Base-by-base conservation (phyloP, 2,329 filamentous ascomycete genomes). In the Daldinia sp. region DNA sequence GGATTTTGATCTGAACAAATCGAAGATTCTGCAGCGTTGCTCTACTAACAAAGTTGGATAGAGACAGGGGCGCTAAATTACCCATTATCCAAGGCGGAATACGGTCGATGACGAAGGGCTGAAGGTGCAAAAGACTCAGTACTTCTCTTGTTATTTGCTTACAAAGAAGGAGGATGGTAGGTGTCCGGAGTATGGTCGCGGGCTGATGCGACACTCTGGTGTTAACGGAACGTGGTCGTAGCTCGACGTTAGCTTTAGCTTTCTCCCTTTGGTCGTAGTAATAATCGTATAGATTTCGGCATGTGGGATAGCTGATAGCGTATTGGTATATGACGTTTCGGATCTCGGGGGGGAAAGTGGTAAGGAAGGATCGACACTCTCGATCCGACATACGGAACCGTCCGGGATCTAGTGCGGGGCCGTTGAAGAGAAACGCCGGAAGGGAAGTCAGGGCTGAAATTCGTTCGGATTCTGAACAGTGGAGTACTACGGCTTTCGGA, bases 131-230 rank as follows among this genome's bases (percentile, higher is more conserved):
- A 3, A 76, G 21, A 29, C 66, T 67, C 8, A 76, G 57, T n/a
- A 73, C 73, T 67, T 78, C 76, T 27, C 57, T 58, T 1, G 76
- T 77, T 49, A 77, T 73, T 59, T 71, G 66, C 49, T 72, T 74
- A 64, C 74, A 76, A 45, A 78, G 74, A 8, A 78, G 72, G 7
- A 77, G 70, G 25, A 78, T 74, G 11, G 72, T 73, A 1, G 76
- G 75, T 3, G 75, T 76, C 41, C 43, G 58, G 11, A 74, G 62
- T 23, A 27, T 29, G 45, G 68, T 50, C 32, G 39, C 54, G 45
- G 65, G 56, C 23, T 35, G 30, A 15, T 41, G 41, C n/a, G 58
- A 43, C 7, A 60, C 30, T 25, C 23, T 61, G 27, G 59, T 41
- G 13, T 61, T 57, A 34, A 19, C 32, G 34, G 48, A 34, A 6